These are phyloP conservation scores for Sistotremastrum suecicum DNA, from an alignment of 768 basidiomycete species.

Conservation along the genomic window DNA sequence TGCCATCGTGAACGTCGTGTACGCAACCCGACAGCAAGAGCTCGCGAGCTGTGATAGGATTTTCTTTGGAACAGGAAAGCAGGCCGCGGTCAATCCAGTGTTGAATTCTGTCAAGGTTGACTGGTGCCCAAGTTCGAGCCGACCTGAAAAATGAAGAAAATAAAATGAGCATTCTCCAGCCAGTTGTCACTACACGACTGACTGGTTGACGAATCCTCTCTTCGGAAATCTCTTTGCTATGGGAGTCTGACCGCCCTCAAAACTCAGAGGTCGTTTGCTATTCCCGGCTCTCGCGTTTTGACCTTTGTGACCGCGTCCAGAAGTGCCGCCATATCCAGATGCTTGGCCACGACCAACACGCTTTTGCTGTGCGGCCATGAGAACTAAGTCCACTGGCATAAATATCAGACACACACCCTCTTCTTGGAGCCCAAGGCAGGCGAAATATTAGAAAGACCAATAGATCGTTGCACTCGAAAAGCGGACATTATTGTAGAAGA, in stretches of 20 bases:
- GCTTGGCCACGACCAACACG: slow-evolving; percentile 90
- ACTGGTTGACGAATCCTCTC: slow-evolving; percentile 89
- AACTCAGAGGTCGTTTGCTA: slow-evolving; percentile 67
- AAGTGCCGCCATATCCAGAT: slow-evolving; percentile 82
- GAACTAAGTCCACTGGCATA: not conserved
- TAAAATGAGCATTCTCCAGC: not conserved
- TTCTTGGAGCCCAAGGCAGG: slow-evolving; percentile 61
- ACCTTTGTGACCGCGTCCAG: slow-evolving; percentile 90
- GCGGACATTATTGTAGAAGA: no score
- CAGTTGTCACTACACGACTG: slow-evolving; percentile 17
- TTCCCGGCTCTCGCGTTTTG: slow-evolving; percentile 87
- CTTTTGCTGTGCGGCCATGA: slow-evolving; percentile 54
- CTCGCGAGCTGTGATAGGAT: slow-evolving; percentile 80
- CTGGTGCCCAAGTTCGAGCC: slow-evolving; percentile 59
- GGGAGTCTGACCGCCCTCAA: slow-evolving; percentile 96
- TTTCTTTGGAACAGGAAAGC: slow-evolving; percentile 58
- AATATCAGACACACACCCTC: slow-evolving; percentile 28
- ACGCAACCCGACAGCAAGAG: slow-evolving; percentile 77
- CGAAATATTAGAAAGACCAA: slow-evolving; percentile 53
- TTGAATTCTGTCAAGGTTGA: slow-evolving; percentile 82
- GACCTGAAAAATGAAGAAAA: slow-evolving; percentile 31
- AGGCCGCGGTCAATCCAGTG: slow-evolving; percentile 83
- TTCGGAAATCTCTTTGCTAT: slow-evolving; percentile 86
- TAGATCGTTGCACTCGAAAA: not conserved
- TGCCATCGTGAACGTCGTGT: slow-evolving; percentile 78